Conservation (phyloP, 352 stramenopile species). For the Globisporangium viniferum region DNA sequence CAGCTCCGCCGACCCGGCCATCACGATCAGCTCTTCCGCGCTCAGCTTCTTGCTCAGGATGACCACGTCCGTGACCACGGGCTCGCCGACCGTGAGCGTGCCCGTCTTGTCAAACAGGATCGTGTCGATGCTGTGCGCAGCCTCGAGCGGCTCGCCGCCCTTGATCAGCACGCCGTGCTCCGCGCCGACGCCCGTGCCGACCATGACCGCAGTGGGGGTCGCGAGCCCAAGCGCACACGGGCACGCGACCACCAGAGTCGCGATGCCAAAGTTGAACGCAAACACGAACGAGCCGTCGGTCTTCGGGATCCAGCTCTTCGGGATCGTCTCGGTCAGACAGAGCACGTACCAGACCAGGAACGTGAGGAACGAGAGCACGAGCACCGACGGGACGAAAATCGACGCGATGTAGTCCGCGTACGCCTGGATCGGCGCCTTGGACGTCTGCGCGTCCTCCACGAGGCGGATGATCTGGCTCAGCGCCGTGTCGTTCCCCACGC, state of each 20-base stretch:
- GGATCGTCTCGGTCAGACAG: constrained; percentile 54
- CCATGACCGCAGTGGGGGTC: constrained; percentile 98
- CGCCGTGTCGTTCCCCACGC: constrained; percentile 91
- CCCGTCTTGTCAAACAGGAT: constrained; percentile 99
- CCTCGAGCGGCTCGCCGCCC: constrained; percentile 92
- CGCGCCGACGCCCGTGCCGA: constrained; percentile 97
- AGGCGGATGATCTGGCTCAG: constrained; percentile 98
- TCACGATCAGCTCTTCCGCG: constrained; percentile 82
- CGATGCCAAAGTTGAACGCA: constrained; percentile 97
- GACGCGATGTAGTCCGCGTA: constrained; percentile 96
- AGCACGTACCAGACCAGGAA: constrained; percentile 95
- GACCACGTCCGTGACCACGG: constrained; percentile 84
- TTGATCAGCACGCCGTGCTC: constrained; percentile 98
- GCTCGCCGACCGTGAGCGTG: constrained; percentile 94
- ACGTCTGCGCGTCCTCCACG: constrained; percentile 97
- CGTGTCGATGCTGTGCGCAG: constrained; percentile 90
- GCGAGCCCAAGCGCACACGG: constrained; percentile 98
- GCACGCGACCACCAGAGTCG: constrained; percentile 97
- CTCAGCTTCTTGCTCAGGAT: constrained; percentile 71
- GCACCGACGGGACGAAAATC: constrained; percentile 95
- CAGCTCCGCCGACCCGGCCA: constrained; percentile 91
- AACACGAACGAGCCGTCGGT: constrained; percentile 89
- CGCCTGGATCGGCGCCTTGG: constrained; percentile 97
- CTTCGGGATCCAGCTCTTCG: constrained; percentile 56
- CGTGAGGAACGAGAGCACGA: constrained; percentile 91